Conservation (phyloP, 1,284 basidiomycete species). For the Entoloma clypeatum region DNA sequence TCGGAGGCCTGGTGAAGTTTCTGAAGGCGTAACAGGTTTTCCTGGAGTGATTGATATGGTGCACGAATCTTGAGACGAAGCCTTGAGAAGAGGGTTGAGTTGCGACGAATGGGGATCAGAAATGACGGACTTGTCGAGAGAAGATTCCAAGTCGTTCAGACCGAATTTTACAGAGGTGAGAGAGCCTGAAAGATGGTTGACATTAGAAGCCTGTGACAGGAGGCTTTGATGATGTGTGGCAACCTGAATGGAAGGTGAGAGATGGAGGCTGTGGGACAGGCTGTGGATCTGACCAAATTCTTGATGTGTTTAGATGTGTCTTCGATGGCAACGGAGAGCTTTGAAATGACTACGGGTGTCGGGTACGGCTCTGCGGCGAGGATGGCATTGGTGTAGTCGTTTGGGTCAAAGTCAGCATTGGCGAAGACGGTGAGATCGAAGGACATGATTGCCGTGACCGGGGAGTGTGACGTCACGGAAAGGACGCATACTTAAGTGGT, state of each 20-base stretch:
- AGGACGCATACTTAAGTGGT: too few relatives aligned
- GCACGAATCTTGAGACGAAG: slow-evolving; percentile 80
- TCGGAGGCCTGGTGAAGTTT: slow-evolving; percentile 80
- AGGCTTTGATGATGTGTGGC: slow-evolving; percentile 71
- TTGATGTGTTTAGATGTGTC: slow-evolving; percentile 87
- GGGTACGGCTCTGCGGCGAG: slow-evolving; percentile 77
- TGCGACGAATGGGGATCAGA: slow-evolving; percentile 21
- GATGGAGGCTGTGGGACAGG: background rate
- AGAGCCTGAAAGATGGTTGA: slow-evolving; percentile 60
- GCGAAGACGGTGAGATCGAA: slow-evolving; percentile 70
- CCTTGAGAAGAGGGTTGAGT: slow-evolving; percentile 35
- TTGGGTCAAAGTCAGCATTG: slow-evolving; percentile 70
- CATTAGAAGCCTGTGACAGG: slow-evolving; percentile 66
- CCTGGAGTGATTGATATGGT: slow-evolving; percentile 73
- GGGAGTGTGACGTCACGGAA: slow-evolving; percentile 12
- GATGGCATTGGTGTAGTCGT: slow-evolving; percentile 86
- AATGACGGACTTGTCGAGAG: slow-evolving; percentile 64
- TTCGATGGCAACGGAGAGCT: slow-evolving; percentile 80
- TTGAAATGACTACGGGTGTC: slow-evolving; percentile 69
- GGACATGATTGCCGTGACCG: slow-evolving; percentile 1
- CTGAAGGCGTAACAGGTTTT: slow-evolving; percentile 67
- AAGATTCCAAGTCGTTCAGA: slow-evolving; percentile 62
- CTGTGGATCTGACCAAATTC: slow-evolving; percentile 56
- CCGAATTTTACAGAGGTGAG: slow-evolving; percentile 60
- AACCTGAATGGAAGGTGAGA: slow-evolving; percentile 39